Evolutionary conservation across 2,329 filamentous ascomycete genomes (phyloP).

Genomic region (Diaporthe destruens): DNA sequence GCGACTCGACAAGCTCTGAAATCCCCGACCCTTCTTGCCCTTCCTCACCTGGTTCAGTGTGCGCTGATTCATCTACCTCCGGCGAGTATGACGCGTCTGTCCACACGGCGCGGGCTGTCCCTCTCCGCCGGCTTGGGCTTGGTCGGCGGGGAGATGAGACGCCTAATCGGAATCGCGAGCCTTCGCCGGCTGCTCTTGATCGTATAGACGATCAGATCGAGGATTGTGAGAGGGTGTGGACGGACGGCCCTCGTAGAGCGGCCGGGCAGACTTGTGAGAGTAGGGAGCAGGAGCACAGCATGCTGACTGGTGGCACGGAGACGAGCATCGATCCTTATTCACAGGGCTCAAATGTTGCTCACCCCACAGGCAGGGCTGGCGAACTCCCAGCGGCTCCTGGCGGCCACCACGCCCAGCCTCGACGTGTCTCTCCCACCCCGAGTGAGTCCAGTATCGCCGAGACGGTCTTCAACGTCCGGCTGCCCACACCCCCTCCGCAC

Average conservation of each 20-base stretch:
- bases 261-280: neutral
- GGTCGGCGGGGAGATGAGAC: neutral
- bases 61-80: neutral
- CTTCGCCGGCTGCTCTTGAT: neutral
- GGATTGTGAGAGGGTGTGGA: neutral
- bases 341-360: neutral
- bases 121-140: neutral
- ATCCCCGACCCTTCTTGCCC: neutral
- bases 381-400: neutral
- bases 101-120: neutral
- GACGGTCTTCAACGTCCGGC: neutral
- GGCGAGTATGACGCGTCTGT: neutral
- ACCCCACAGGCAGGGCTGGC: no score
- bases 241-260: neutral
- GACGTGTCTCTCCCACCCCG: neutral
- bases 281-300: neutral
- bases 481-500: neutral
- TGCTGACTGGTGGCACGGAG: neutral
- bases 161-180: neutral
- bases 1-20: neutral
- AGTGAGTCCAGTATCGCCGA: conserved; percentile 15
- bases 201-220: conserved; percentile 15
- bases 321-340: no score
- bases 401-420: neutral
- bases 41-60: neutral